These are phyloP conservation scores for Coniochaeta sp. DNA, from an alignment of 2,329 filamentous ascomycete genomes.

Conservation along the genomic window DNA sequence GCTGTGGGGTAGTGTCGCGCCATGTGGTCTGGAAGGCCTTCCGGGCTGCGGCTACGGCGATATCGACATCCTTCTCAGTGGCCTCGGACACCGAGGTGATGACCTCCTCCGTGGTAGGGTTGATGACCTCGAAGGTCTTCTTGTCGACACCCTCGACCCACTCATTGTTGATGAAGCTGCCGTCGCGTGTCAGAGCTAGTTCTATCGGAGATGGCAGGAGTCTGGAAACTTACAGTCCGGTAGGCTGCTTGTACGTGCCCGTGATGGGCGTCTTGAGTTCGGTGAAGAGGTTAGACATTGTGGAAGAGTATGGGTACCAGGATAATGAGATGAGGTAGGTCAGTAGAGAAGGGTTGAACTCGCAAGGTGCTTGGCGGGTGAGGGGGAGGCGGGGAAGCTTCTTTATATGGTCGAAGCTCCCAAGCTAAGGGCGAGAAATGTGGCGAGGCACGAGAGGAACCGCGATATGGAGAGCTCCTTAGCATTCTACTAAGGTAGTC, in stretches of 20 bases:
- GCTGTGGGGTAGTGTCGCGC: constrained; percentile 59
- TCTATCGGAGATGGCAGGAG: constrained; percentile 1
- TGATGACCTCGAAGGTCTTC: constrained; percentile 88
- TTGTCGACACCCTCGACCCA: constrained; percentile 78
- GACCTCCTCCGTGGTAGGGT: constrained; percentile 77
- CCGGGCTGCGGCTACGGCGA: constrained; percentile 78
- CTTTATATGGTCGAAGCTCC: background rate
- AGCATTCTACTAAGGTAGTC: background rate
- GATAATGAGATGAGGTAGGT: background rate
- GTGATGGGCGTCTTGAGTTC: constrained; percentile 63
- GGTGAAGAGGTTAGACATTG: constrained; percentile 27
- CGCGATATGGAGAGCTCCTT: background rate
- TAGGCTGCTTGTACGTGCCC: constrained; percentile 52
- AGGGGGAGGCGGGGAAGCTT: background rate
- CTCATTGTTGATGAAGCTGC: constrained; percentile 87
- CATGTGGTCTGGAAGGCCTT: constrained; percentile 75
- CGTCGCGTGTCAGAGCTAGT: constrained; percentile 12
- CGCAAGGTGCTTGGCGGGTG: background rate
- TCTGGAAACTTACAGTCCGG: constrained; percentile 45
- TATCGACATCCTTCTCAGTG: constrained; percentile 76
- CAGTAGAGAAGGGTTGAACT: background rate
- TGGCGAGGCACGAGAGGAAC: background rate
- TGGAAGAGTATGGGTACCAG: constrained; percentile 7
- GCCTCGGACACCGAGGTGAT: constrained; percentile 79
- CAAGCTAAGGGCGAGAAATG: background rate